These are phyloP conservation scores for Coniosporium apollinis DNA, from an alignment of 495 filamentous ascomycete genomes.

Conservation along the genomic window DNA sequence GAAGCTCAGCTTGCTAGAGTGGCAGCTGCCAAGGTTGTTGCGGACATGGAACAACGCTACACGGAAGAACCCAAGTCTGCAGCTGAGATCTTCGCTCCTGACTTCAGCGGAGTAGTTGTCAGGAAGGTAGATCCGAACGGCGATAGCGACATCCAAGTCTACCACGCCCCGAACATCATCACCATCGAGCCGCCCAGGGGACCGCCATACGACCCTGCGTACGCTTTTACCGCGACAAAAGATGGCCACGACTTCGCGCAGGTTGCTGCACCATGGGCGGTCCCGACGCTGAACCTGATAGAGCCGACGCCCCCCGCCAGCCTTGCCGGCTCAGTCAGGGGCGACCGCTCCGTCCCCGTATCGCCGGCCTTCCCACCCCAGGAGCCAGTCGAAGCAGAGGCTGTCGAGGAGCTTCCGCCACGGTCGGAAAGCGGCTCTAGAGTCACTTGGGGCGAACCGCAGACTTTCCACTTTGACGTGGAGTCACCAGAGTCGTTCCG, in stretches of 20 bases:
- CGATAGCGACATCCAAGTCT: slow-evolving; percentile 14
- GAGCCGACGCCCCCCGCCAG: slow-evolving; percentile 20
- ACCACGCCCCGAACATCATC: slow-evolving; percentile 10
- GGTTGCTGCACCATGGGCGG: slow-evolving; percentile 12
- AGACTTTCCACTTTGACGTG: slow-evolving; percentile 21
- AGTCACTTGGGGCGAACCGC: slow-evolving; percentile 25
- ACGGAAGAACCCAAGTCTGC: slow-evolving; percentile 4
- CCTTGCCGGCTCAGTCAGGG: slow-evolving; percentile 9
- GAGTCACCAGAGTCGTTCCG: slow-evolving; percentile 18
- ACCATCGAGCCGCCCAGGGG: slow-evolving; percentile 1
- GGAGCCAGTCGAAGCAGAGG: slow-evolving; percentile 4
- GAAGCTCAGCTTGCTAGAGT: slow-evolving; percentile 2
- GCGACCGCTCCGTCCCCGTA: too few species aligned
- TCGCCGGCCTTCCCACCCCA: slow-evolving; percentile 11
- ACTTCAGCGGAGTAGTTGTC: too few species aligned
- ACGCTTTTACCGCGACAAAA: slow-evolving; percentile 11
- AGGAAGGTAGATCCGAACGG: too few species aligned
- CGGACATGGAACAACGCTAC: slow-evolving; percentile 11
- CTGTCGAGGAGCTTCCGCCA: too few species aligned
- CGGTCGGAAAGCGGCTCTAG: too few species aligned
- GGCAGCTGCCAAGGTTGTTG: slow-evolving; percentile 9
- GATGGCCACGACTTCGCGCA: slow-evolving; percentile 2
- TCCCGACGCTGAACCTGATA: slow-evolving; percentile 23
- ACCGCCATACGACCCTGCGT: slow-evolving; percentile 11
- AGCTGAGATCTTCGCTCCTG: slow-evolving; percentile 16